These are phyloP conservation scores for Macrotyloma uniflorum DNA, from an alignment of 306 rosid genomes.

Conservation along the genomic window DNA sequence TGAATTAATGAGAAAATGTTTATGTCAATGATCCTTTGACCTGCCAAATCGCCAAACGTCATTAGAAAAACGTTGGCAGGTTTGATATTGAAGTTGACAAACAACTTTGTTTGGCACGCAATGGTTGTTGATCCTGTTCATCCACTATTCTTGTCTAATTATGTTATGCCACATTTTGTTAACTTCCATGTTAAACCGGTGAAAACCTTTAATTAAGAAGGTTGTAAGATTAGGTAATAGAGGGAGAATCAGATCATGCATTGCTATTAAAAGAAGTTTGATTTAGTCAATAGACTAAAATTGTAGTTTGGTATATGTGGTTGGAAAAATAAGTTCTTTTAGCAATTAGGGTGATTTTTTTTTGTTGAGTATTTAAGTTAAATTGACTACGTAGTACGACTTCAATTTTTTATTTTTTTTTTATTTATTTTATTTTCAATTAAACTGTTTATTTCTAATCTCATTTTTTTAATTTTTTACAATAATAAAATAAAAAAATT, in stretches of 20 bases:
- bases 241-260: not conserved
- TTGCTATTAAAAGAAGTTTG: too few relatives aligned
- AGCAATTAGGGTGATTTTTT: too few relatives aligned
- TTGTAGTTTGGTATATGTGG: too few relatives aligned
- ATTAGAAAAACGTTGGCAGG: not conserved
- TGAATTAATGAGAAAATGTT: not conserved
- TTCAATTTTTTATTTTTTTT: too few relatives aligned
- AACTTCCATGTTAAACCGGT: not conserved
- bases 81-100: constrained; percentile 23
- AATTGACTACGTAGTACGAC: too few relatives aligned
- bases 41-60: not conserved
- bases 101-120: not conserved
- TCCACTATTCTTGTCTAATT: not conserved
- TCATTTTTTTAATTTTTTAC: too few relatives aligned
- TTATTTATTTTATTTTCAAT: too few relatives aligned
- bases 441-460: too few relatives aligned
- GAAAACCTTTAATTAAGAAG: not conserved
- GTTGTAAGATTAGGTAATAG: not conserved
- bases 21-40: not conserved
- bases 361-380: too few relatives aligned
- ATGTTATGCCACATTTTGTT: not conserved
- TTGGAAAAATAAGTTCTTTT: too few relatives aligned
- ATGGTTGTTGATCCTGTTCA: not conserved
- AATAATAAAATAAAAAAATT: too few relatives aligned
- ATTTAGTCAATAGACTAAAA: too few relatives aligned